Percentiles rank a stretch among this genome's conserved stretches.
Conservation (phyloP, 2,329 filamentous ascomycete genomes). For the Colletotrichum neosansevieriae region DNA sequence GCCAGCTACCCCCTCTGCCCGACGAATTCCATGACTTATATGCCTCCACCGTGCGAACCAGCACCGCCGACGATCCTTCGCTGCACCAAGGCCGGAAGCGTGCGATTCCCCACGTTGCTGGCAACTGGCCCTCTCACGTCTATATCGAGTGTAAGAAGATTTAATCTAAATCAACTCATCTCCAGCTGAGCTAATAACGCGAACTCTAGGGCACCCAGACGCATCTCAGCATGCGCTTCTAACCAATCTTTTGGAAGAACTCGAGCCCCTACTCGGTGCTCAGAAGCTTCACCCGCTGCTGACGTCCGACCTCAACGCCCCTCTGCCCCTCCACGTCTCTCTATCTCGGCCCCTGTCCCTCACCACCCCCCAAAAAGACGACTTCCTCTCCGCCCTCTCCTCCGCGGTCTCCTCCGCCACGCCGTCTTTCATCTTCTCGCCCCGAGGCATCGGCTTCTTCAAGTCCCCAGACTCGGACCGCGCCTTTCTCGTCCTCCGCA, state of each 20-base stretch:
- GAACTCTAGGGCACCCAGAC: slow-evolving; percentile 65
- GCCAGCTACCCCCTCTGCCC: slow-evolving; percentile 78
- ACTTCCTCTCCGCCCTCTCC: slow-evolving; percentile 71
- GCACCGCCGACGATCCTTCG: slow-evolving; percentile 82
- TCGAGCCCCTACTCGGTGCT: slow-evolving; percentile 49
- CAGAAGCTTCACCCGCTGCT: slow-evolving; percentile 75
- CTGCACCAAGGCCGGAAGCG: slow-evolving; percentile 89
- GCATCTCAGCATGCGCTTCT: slow-evolving; percentile 61
- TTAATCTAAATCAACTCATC: background rate
- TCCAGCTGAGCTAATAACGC: slow-evolving; percentile 9
- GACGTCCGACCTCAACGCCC: slow-evolving; percentile 80
- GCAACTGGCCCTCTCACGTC: slow-evolving; percentile 93
- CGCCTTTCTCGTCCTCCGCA: slow-evolving; percentile 85
- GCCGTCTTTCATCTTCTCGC: slow-evolving; percentile 53
- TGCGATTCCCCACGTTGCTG: slow-evolving; percentile 83
- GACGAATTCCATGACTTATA: slow-evolving; percentile 89
- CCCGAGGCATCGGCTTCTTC: slow-evolving; percentile 60
- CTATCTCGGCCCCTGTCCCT: slow-evolving; percentile 86
- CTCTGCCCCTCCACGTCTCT: slow-evolving; percentile 89
- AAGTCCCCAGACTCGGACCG: slow-evolving; percentile 71
- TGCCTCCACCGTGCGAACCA: slow-evolving; percentile 81
- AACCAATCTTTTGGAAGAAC: slow-evolving; percentile 53
- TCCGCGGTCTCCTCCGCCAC: slow-evolving; percentile 54
- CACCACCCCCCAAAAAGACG: slow-evolving; percentile 76
- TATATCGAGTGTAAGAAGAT: slow-evolving; percentile 86